Percentiles rank a stretch among this genome's conserved stretches.
Evolutionary conservation across 495 filamentous ascomycete genomes (phyloP).

Genomic region (Ascobolus immersus): DNA sequence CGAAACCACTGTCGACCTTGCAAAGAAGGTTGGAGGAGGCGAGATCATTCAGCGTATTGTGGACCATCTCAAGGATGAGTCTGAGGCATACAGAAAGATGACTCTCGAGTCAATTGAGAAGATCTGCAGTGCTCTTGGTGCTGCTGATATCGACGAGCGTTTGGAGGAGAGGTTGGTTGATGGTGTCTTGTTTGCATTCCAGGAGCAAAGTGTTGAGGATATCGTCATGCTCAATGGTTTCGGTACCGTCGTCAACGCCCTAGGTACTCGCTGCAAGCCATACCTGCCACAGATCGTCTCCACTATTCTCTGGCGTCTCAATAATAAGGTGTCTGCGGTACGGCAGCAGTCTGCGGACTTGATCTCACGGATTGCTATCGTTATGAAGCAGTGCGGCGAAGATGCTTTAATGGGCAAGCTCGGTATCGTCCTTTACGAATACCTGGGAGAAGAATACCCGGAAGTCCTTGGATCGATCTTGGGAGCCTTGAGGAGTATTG

Average conservation of each 20-base stretch:
- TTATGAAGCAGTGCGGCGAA: slow-evolving; percentile 96
- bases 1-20: slow-evolving; percentile 90
- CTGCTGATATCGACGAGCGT: slow-evolving; percentile 76
- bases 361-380: slow-evolving; percentile 85
- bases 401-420: slow-evolving; percentile 91
- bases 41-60: slow-evolving; percentile 88
- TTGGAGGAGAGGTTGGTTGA: slow-evolving; percentile 85
- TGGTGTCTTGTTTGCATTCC: slow-evolving; percentile 90
- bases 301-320: slow-evolving; percentile 89
- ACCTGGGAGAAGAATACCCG: slow-evolving; percentile 95
- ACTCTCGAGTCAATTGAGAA: slow-evolving; percentile 94
- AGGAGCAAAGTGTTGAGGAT: slow-evolving; percentile 94
- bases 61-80: slow-evolving; percentile 90
- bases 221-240: slow-evolving; percentile 96
- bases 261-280: slow-evolving; percentile 80
- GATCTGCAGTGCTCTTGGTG: slow-evolving; percentile 71
- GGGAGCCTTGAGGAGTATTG: slow-evolving; percentile 81
- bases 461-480: slow-evolving; percentile 94
- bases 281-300: slow-evolving; percentile 90
- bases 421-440: slow-evolving; percentile 90
- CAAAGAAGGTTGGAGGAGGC: slow-evolving; percentile 84
- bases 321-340: slow-evolving; percentile 90
- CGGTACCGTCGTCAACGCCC: slow-evolving; percentile 86
- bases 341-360: slow-evolving; percentile 93
- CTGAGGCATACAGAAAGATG: slow-evolving; percentile 97